Conservation (phyloP, 2,329 filamentous ascomycete species). For the Fusarium sp. region DNA sequence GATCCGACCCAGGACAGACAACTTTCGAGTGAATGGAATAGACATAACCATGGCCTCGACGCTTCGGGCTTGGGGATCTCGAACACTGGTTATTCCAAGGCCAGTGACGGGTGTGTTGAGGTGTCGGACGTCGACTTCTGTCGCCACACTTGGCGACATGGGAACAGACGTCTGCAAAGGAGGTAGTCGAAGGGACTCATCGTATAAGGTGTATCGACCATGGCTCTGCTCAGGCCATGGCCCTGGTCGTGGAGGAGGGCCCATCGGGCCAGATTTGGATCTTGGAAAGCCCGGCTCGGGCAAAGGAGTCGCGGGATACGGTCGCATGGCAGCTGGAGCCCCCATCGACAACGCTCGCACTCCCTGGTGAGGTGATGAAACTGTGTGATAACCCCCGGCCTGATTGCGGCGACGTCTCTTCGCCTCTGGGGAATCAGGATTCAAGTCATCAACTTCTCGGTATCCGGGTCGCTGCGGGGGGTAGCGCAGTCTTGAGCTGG, state of each 20-base stretch:
- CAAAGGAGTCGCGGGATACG: slow-evolving; percentile 43
- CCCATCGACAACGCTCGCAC: slow-evolving; percentile 40
- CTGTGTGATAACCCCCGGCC: slow-evolving; percentile 49
- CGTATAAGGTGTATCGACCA: slow-evolving; percentile 61
- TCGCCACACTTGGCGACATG: slow-evolving; percentile 46
- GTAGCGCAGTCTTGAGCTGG: slow-evolving; percentile 37
- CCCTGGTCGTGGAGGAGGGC: slow-evolving; percentile 65
- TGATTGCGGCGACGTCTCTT: slow-evolving; percentile 74
- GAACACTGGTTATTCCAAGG: slow-evolving; percentile 39
- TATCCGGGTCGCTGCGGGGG: slow-evolving; percentile 38
- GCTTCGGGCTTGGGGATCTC: slow-evolving; percentile 55
- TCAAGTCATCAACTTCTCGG: slow-evolving; percentile 53
- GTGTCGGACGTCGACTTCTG: slow-evolving; percentile 44
- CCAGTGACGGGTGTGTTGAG: slow-evolving; percentile 45
- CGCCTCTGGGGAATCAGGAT: slow-evolving; percentile 61
- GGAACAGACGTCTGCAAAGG: slow-evolving; percentile 62
- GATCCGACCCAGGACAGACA: slow-evolving; percentile 81
- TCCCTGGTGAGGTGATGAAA: slow-evolving; percentile 24
- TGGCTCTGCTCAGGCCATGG: slow-evolving; percentile 49
- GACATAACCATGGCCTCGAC: slow-evolving; percentile 80
- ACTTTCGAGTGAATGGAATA: slow-evolving; percentile 80
- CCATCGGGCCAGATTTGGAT: slow-evolving; percentile 59
- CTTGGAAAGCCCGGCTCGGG: slow-evolving; percentile 50
- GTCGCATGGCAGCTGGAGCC: slow-evolving; percentile 27
- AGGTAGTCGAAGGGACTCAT: slow-evolving; percentile 66